Conservation (phyloP, 768 basidiomycete genomes). For the Tricholomella constricta region DNA sequence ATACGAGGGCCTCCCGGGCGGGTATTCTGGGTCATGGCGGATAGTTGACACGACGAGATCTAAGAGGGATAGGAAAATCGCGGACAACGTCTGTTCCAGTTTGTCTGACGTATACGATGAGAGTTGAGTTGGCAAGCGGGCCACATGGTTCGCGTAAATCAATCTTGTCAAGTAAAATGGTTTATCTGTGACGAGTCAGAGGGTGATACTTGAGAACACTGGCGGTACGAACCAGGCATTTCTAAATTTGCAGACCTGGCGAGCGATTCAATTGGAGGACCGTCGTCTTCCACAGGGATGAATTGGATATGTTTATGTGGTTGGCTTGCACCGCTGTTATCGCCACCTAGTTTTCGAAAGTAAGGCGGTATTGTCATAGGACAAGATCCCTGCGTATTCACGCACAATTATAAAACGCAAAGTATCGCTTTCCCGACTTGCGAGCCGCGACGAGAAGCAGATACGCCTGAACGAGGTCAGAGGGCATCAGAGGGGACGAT, state of each 20-base stretch:
- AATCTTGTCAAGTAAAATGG: slow-evolving; percentile 70
- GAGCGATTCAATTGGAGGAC: slow-evolving; percentile 77
- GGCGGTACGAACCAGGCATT: slow-evolving; percentile 45
- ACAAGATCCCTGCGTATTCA: neutral
- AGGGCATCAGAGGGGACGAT: slow-evolving; percentile 74
- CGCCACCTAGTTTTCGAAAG: slow-evolving; percentile 53
- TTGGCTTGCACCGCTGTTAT: slow-evolving; percentile 85
- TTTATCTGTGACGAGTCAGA: slow-evolving; percentile 46
- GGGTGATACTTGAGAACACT: neutral
- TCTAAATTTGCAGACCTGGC: slow-evolving; percentile 61
- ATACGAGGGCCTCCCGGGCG: slow-evolving; percentile 70
- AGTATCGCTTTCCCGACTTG: slow-evolving; percentile 55
- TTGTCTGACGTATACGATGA: slow-evolving; percentile 40
- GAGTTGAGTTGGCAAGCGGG: slow-evolving; percentile 54
- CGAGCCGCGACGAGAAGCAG: slow-evolving; percentile 69
- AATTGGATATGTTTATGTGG: slow-evolving; percentile 92
- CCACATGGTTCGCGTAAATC: slow-evolving; percentile 82
- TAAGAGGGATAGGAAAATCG: slow-evolving; percentile 70
- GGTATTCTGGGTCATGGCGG: slow-evolving; percentile 65
- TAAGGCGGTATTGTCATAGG: neutral
- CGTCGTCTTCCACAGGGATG: slow-evolving; percentile 61
- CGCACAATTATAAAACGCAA: slow-evolving; percentile 93
- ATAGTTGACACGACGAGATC: slow-evolving; percentile 77
- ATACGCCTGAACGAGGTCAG: slow-evolving; percentile 79
- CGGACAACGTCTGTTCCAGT: slow-evolving; percentile 53